A percentile compares a stretch with the other conserved stretches of the same genome.
Evolutionary conservation across 805 yeast genomes (phyloP).

Genomic region (Metschnikowia reukaufii): DNA sequence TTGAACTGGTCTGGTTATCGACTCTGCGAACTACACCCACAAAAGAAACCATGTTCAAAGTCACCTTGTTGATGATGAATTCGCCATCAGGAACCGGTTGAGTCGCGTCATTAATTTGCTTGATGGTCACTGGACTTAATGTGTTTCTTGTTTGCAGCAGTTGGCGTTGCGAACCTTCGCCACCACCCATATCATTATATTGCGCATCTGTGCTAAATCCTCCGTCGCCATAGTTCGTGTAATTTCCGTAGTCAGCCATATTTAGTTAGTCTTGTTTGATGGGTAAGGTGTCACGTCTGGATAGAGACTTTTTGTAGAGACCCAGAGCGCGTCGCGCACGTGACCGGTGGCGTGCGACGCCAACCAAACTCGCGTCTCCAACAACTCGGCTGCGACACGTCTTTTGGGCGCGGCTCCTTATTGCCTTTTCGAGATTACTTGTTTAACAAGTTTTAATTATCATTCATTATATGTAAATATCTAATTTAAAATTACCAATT

Average conservation of each 20-base stretch:
- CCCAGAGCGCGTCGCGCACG: conserved; percentile 15
- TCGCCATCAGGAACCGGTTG: conserved; percentile 69
- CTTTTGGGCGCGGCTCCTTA: too few species aligned
- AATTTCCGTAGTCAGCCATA: conserved; percentile 16
- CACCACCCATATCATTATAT: conserved; percentile 10
- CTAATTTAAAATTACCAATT: background rate
- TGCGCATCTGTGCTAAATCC: conserved; percentile 19
- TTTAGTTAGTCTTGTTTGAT: background rate
- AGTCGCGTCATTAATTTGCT: conserved; percentile 62
- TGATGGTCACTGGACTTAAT: conserved; percentile 67
- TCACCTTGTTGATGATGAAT: conserved; percentile 57
- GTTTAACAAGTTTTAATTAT: too few species aligned
- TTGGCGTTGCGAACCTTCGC: conserved; percentile 15
- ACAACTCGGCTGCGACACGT: too few species aligned
- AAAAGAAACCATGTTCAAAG: conserved; percentile 59
- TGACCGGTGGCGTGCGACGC: conserved; percentile 2
- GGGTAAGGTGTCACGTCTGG: background rate
- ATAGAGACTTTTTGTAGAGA: background rate
- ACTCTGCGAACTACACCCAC: conserved; percentile 72
- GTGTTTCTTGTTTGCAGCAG: conserved; percentile 19
- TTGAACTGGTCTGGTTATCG: conserved; percentile 55
- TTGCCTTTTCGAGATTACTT: too few species aligned
- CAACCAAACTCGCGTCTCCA: too few species aligned
- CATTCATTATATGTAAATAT: too few species aligned
- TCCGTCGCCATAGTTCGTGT: conserved; percentile 21